These are phyloP conservation scores for Umbilicus rupestris DNA, from an alignment of 164 flowering plant species.

Conservation along the genomic window DNA sequence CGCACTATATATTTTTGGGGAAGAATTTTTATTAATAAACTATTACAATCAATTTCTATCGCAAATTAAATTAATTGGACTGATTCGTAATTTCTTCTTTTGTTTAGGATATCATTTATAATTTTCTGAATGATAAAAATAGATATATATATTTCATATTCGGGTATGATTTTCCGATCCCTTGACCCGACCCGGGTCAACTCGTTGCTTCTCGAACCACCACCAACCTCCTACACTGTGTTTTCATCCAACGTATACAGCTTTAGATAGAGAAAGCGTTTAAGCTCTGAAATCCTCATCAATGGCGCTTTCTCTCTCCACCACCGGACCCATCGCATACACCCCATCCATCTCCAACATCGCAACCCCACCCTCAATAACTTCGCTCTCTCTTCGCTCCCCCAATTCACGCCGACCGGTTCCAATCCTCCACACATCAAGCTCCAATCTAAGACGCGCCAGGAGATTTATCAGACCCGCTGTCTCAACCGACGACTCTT, in stretches of 20 bases:
- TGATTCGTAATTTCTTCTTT: too few relatives aligned
- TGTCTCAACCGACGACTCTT: neutral
- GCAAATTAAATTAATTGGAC: too few relatives aligned
- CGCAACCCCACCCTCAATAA: neutral
- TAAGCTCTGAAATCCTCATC: neutral
- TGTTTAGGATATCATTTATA: too few relatives aligned
- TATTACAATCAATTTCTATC: too few relatives aligned
- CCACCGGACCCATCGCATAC: neutral
- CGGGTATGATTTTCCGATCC: too few relatives aligned
- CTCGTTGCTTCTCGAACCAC: neutral
- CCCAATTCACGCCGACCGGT: neutral
- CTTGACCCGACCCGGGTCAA: neutral
- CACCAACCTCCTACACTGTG: neutral
- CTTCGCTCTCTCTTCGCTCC: neutral
- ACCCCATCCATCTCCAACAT: neutral
- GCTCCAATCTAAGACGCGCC: neutral
- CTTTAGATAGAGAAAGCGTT: neutral
- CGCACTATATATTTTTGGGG: too few relatives aligned
- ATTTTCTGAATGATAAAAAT: too few relatives aligned
- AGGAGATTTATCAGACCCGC: neutral
- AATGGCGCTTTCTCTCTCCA: constrained; percentile 7
- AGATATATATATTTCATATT: too few relatives aligned
- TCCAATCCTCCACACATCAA: neutral
- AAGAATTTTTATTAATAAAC: too few relatives aligned
- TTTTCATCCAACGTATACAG: neutral